Percentiles rank a stretch among this genome's conserved stretches.
Evolutionary conservation across 495 filamentous ascomycete species (phyloP).

Genomic region (Hypomontagnella monticulosa): DNA sequence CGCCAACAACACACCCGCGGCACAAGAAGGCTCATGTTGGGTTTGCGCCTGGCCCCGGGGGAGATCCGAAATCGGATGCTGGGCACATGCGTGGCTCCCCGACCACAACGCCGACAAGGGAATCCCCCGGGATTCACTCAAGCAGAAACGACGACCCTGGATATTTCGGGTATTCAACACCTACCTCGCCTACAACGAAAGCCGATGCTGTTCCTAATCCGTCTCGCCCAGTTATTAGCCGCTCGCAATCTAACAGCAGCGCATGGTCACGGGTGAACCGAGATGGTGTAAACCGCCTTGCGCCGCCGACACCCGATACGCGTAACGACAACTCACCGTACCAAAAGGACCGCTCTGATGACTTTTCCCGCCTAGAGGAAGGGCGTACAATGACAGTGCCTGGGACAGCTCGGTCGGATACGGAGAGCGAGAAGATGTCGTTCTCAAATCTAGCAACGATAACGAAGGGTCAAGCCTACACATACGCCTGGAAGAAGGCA

Average conservation of each 20-base stretch:
- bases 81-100: slow-evolving; percentile 1
- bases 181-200: neutral
- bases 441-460: slow-evolving; percentile 39
- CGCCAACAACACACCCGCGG: slow-evolving; percentile 29
- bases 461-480: slow-evolving; percentile 61
- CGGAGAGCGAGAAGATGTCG: slow-evolving; percentile 50
- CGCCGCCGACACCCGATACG: slow-evolving; percentile 41
- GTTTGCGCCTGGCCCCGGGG: slow-evolving; percentile 57
- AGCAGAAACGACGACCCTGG: neutral
- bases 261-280: slow-evolving; percentile 24
- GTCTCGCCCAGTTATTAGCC: slow-evolving; percentile 19
- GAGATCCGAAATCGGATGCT: neutral
- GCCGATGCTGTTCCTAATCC: slow-evolving; percentile 1
- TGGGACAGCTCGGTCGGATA: slow-evolving; percentile 36
- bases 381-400: slow-evolving; percentile 3
- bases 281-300: slow-evolving; percentile 33
- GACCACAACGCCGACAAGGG: neutral
- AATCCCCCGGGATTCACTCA: neutral
- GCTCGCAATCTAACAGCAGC: slow-evolving; percentile 24
- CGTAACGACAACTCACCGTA: slow-evolving; percentile 49
- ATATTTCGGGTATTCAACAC: neutral
- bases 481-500: slow-evolving; percentile 63
- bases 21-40: slow-evolving; percentile 60
- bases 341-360: slow-evolving; percentile 29
- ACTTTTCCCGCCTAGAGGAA: slow-evolving; percentile 28